Base-by-base conservation (phyloP, 2,329 filamentous ascomycete genomes). In the Aspergillus puulaauensis region DNA sequence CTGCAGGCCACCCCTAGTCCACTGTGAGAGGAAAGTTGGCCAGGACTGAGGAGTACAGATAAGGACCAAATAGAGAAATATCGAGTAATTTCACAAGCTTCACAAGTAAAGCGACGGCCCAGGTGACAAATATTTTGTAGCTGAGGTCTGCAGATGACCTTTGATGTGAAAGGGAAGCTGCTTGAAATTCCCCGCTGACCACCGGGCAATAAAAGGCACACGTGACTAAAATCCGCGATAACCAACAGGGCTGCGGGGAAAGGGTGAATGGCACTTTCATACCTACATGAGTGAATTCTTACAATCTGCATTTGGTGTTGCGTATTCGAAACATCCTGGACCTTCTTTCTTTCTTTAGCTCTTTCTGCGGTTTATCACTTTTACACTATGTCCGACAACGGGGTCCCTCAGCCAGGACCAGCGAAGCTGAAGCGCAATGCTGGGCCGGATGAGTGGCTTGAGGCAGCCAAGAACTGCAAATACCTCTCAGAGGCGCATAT, bases 401-500 rank as follows among this genome's bases (percentile, higher is more conserved):
- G 84, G 63, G 85, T 97, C 66, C 93, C 95, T 58, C 90, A 93
- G 79, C 93, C 93, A 57, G 93, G 93, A 53, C 93, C 93, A 57
- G 93, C 93, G 59, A 91, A 90, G 68, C 81, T 98, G 64, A 87
- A 86, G 62, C 86, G 90, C 57, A 90, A 91, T 73, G 90, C 93
- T 40, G 91, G 91, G 14, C 87, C 96, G 35, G 91, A 97, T 74
- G 93, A 98, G 79, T 99, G 95, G 95, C 84, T 99, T 33, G 90
- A 95, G 73, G 90, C 96, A 76, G 95, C 95, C 45, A 97, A 96
- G 78, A 90, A 95, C 77, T 98, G 95, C 80, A 95, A 96, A 75
- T 97, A 98, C 75, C 84, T 99, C 52, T 95, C 95, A 50, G 95
- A 99, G 78, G 80, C 88, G 61, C 91, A 96, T 70, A 99, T 99